Conservation (phyloP, 306 rosid genomes). For the Hippophae tibetana region DNA sequence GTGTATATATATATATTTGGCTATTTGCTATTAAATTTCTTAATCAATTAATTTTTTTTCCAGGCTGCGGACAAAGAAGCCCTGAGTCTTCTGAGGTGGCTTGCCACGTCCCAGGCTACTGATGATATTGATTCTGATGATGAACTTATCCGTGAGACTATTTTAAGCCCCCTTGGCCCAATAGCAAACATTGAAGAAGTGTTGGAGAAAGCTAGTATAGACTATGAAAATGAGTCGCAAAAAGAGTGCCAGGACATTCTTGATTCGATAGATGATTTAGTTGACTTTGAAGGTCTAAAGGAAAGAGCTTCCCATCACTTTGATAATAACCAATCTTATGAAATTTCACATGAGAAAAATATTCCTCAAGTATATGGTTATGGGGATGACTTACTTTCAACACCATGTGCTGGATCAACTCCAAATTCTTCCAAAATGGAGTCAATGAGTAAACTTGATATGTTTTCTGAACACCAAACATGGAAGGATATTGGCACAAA, state of each 20-base stretch:
- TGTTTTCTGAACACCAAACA: constrained; percentile 23
- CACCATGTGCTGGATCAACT: constrained; percentile 35
- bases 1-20: background rate
- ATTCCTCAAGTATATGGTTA: constrained; percentile 70
- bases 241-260: constrained; percentile 94
- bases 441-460: constrained; percentile 23
- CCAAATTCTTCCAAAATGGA: constrained; percentile 31
- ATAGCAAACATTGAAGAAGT: constrained; percentile 58
- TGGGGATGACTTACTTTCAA: constrained; percentile 40
- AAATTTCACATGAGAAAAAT: constrained; percentile 25
- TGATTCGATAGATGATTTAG: constrained; percentile 60
- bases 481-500: constrained; percentile 27
- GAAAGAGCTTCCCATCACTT: constrained; percentile 27
- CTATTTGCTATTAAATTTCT: constrained; percentile 9
- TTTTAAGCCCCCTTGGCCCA: constrained; percentile 70
- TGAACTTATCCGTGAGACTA: constrained; percentile 69
- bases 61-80: constrained; percentile 67
- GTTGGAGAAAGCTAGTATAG: constrained; percentile 68
- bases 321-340: constrained; percentile 21
- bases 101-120: constrained; percentile 71
- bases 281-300: constrained; percentile 38
- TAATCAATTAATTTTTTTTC: constrained; percentile 20
- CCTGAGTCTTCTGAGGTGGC: constrained; percentile 68
- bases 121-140: constrained; percentile 75
- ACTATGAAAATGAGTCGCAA: constrained; percentile 73